Base-by-base conservation (phyloP, 108 stramenopile species). In the Cyclostephanos tholiformis region DNA sequence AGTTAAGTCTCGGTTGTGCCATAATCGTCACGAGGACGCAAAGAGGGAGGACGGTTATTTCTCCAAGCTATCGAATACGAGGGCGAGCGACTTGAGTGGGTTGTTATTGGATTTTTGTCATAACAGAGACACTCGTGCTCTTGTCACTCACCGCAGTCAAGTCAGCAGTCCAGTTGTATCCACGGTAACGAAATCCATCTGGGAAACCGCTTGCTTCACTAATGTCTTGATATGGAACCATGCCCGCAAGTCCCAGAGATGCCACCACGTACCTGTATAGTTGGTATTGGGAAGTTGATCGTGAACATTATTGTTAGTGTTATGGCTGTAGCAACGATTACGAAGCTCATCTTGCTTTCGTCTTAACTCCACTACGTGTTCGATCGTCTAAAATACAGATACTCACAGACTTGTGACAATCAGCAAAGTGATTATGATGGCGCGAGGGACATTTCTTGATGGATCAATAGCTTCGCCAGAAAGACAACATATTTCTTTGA, bases 11-110 rank as follows among this genome's bases (percentile, higher is more conserved):
- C 13, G 94, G 94, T 70, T 97, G 96, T 41, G 94, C 93, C 87
- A 97, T 86, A 44, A 95, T 71, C 17, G 89, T 87, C 16, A 97
- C 87, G 35, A 97, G 67, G 26, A 97, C 96, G 12, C 95, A 94
- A n/a, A 97, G 75, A 0, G 96, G 96, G 20, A 97, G 74, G 22
- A 90, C 91, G 29, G 89, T 39, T 14, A 97, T 63, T 80, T 97
- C 96, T 58, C 96, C 96, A 51, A 73, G 20, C 72, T 73, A 46
- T 63, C 36, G 19, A 17, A 13, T 4, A 26, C 4, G 53, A 4
- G 53, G 53, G 2, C 12, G 44, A 64, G 3, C 6, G 44, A 32
- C 35, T 19, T 48, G 6, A 38, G 39, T 13, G 30, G n/a, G 9
- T 51, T 32, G 2, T 17, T 12, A 22, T 63, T 72, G 11, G 12